These are phyloP conservation scores for Filobasidium floriforme DNA, from an alignment of 768 basidiomycete species.

Conservation along the genomic window DNA sequence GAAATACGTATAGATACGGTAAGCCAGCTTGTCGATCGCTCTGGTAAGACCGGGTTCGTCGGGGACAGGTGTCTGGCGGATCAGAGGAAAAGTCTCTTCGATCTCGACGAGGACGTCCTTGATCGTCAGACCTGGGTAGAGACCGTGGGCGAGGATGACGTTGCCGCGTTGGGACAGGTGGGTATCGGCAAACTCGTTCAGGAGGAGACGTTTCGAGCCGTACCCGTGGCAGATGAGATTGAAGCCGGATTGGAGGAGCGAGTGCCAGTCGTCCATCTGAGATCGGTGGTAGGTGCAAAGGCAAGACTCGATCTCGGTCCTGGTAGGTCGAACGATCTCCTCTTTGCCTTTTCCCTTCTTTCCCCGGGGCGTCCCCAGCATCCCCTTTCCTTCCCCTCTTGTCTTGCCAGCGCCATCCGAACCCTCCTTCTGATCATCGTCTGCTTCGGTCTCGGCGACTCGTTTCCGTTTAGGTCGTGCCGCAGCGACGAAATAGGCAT, in stretches of 20 bases:
- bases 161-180: conserved; percentile 58
- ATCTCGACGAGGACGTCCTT: conserved; percentile 54
- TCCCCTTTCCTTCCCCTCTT: not conserved
- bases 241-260: conserved; percentile 53
- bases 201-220: conserved; percentile 70
- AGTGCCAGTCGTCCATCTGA: not conserved
- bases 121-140: conserved; percentile 60
- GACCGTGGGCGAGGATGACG: conserved; percentile 71
- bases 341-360: not conserved
- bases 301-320: not conserved
- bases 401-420: conserved; percentile 19
- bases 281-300: not conserved
- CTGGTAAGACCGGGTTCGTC: conserved; percentile 4
- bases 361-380: not conserved
- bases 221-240: conserved; percentile 80
- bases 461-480: conserved; percentile 52
- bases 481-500: conserved; percentile 64
- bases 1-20: conserved; percentile 62
- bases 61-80: conserved; percentile 52
- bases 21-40: conserved; percentile 55
- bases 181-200: conserved; percentile 66
- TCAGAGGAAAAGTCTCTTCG: conserved; percentile 49
- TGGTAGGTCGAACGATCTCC: not conserved
- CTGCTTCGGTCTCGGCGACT: conserved; percentile 14
- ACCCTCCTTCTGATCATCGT: conserved; percentile 39